Evolutionary conservation across 2,329 filamentous ascomycete genomes (phyloP).

Genomic region (Ophiostoma perfectum): DNA sequence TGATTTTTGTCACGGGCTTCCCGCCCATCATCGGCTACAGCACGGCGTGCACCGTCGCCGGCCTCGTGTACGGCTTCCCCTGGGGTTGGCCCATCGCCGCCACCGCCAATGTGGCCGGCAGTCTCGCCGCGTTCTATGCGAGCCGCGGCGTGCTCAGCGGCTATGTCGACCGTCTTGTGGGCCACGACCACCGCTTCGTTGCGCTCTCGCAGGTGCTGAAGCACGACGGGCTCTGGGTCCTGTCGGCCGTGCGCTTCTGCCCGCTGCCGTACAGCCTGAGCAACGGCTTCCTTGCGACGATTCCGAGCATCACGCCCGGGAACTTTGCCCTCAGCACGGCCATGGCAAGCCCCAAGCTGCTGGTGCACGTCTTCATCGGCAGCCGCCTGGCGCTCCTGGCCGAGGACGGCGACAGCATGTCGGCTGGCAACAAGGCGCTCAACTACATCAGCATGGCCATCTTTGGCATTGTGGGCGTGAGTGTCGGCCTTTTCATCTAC

Average conservation of each 20-base stretch:
- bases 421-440: conserved; percentile 66
- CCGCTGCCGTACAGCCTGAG: conserved; percentile 88
- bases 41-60: conserved; percentile 55
- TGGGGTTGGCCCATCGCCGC: conserved; percentile 78
- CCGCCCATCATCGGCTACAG: conserved; percentile 86
- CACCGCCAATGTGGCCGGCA: conserved; percentile 70
- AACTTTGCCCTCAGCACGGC: conserved; percentile 79
- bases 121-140: conserved; percentile 71
- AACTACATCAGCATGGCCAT: conserved; percentile 78
- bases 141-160: conserved; percentile 71
- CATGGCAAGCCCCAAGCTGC: conserved; percentile 74
- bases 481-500: conserved; percentile 83
- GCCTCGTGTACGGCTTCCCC: conserved; percentile 53
- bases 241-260: conserved; percentile 88
- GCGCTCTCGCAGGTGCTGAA: conserved; percentile 84
- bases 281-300: conserved; percentile 90
- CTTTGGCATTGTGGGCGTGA: conserved; percentile 64
- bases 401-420: conserved; percentile 81
- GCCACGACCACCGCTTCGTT: conserved; percentile 78
- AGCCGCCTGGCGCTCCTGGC: conserved; percentile 74
- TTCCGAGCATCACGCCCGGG: conserved; percentile 74
- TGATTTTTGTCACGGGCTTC: conserved; percentile 73
- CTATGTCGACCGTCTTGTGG: conserved; percentile 76
- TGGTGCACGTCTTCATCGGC: conserved; percentile 91
- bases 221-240: conserved; percentile 79